Evolutionary conservation across 495 filamentous ascomycete genomes (phyloP), one percentile per base, ranked within the genome.

Genomic region (Penicillium cataractarum): DNA sequence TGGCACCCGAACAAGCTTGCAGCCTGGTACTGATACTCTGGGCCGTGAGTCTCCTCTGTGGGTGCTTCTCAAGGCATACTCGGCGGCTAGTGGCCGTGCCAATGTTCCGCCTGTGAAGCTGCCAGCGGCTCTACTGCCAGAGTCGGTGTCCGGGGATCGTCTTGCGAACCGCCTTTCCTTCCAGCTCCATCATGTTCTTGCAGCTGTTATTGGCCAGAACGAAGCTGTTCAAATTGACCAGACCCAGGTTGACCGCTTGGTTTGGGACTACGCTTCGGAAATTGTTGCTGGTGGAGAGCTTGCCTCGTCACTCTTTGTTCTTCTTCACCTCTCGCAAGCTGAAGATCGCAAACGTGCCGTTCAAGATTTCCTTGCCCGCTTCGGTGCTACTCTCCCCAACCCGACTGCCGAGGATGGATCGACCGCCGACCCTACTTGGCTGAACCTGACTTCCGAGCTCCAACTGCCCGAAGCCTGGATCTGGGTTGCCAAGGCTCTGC

Each of bases 401-500:
- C 87, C 92, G 62, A 80, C 88, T 27, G 82, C 84, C 37, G 78
- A 77, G 3, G 84, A 86, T 35, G 80, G 80, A 40, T 65, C 78
- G 8, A 72, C 33, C 8, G n/a, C 76, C 39, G 63, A 75, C 60
- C 49, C 68, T 1, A 69, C 57, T 10, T 92, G 89, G 77, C 75
- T 74, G 17, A 83, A 82, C 24, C 81, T 96, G 0, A 78, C 82
- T 5, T 67, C 80, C 32, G 82, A 84, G 5, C 84, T 90, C 50
- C 80, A 87, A 56, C 81, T 98, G 54, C 90, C 92, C 4, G 81
- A 80, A 37, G 66, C 78, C 26, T 96, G 92, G 92, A 83, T 98
- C 63, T 93, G 88, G 86, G 86, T 92, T 57, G 91, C 94, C 29
- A 92, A 92, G 77, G 95, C 93, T 5, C 80, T 96, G 8, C 84